Evolutionary conservation across 2,329 filamentous ascomycete genomes (phyloP), one percentile per base, ranked within the genome.

Genomic region (Reticulascus tulasneorum): DNA sequence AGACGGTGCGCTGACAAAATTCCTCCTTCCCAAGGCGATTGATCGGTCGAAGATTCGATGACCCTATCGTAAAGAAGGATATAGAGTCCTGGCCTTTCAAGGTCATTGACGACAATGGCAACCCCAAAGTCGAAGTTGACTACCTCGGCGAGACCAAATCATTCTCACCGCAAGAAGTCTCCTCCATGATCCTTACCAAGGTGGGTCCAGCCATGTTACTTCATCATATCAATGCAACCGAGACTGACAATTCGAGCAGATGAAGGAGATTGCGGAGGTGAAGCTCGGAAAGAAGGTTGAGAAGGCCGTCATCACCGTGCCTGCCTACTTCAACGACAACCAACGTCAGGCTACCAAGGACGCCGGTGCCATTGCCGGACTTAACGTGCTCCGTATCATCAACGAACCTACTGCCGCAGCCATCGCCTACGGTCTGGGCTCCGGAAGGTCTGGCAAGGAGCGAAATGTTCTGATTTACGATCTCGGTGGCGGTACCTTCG

Each of bases 261-360:
- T 97, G 91, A 94, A 95, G 80, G 93, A 98, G 73, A 89, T 96
- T 64, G 93, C 93, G 59, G 93, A 98, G 79, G 79, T 77, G 69
- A 97, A 98, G 81, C 82, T 98, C 57, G 93, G 89, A 69, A 95
- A 94, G 84, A 94, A 93, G 77, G 90, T 97, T 59, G 83, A 93
- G 73, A 97, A 97, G 82, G 93, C 93, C 49, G 93, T 98, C 66
- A 90, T 98, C 69, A 98, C 93, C 46, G 93, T 97, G 41, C 93
- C 93, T 40, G 93, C 93, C 63, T 98, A 98, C 81, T 98, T 98
- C 87, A 97, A 97, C 79, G 93, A 98, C 82, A 95, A 94, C 79
- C 93, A 98, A 78, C 86, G 93, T 73, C 93, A 97, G 74, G 87
- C 93, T 51, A 98, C 93, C 73, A 97, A 97, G 84, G 93, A 97